phyloP scores from a whole-genome alignment of 2,329 filamentous ascomycete genomes.

The Trichoderma koningiopsis region DNA sequence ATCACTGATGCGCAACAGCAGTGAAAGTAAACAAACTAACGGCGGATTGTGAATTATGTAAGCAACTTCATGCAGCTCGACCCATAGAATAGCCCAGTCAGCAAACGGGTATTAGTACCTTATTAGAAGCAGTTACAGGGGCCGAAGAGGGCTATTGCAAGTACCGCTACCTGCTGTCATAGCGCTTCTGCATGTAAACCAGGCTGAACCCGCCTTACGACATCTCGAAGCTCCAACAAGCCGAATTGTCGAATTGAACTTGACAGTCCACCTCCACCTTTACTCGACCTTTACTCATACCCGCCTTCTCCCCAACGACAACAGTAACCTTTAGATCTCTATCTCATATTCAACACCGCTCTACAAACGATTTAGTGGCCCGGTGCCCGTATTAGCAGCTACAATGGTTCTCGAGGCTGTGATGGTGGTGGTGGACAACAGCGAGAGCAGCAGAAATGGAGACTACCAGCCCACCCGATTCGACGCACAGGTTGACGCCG shows the following conservation, averaged over 20 bases:
- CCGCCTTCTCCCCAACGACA: neutral
- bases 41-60: neutral
- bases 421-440: slow-evolving; percentile 99
- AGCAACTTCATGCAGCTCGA: neutral
- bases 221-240: slow-evolving; percentile 34
- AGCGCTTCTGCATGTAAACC: slow-evolving; percentile 28
- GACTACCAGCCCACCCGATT: slow-evolving; percentile 90
- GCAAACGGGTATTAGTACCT: neutral
- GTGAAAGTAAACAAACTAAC: slow-evolving; percentile 22
- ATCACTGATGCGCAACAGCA: neutral
- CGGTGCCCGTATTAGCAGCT: slow-evolving; percentile 42
- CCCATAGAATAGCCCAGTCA: neutral
- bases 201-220: slow-evolving; percentile 53
- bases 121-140: fast-evolving
- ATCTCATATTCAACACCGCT: neutral
- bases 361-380: neutral
- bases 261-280: neutral
- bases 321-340: neutral
- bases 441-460: slow-evolving; percentile 96
- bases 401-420: slow-evolving; percentile 98
- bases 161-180: neutral
- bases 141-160: fast-evolving
- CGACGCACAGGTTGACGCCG: slow-evolving; percentile 93
- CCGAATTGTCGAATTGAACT: neutral
- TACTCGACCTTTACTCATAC: neutral